Percentiles rank a stretch among this genome's conserved stretches.
Evolutionary conservation across 352 stramenopile genomes (phyloP).

Genomic region (Globisporangium alternatum): DNA sequence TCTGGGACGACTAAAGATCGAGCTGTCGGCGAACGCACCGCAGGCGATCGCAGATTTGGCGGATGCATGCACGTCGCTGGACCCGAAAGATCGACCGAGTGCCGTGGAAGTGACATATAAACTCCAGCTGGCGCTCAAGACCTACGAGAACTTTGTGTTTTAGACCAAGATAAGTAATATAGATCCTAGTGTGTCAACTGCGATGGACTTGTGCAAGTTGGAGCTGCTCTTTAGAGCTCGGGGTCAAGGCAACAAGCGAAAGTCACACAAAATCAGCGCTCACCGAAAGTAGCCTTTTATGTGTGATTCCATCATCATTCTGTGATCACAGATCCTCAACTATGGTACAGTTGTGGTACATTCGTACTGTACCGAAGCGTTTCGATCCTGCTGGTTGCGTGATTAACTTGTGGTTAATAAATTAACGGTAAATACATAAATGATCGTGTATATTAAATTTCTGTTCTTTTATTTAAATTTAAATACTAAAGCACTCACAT

Average conservation of each 20-base stretch:
- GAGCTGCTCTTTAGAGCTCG: background rate
- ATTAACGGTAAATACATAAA: too few relatives aligned
- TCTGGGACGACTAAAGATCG: background rate
- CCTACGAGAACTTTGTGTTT: conserved; percentile 6
- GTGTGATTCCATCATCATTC: too few relatives aligned
- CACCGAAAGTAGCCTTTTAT: too few relatives aligned
- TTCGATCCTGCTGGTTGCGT: background rate
- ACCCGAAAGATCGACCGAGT: conserved; percentile 1
- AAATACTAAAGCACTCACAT: too few relatives aligned
- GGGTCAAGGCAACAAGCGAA: too few relatives aligned
- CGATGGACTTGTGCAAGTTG: background rate
- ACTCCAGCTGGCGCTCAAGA: background rate
- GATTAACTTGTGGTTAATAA: too few relatives aligned
- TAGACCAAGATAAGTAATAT: background rate
- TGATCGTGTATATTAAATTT: too few relatives aligned
- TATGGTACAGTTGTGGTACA: background rate
- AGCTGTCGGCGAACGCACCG: background rate
- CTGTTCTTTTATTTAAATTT: too few relatives aligned
- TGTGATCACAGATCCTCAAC: background rate
- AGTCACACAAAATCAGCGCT: too few relatives aligned
- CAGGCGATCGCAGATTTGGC: conserved; percentile 1
- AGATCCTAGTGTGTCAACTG: background rate
- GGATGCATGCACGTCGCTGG: background rate
- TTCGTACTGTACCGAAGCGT: background rate
- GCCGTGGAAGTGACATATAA: conserved; percentile 5